Percentiles rank a stretch among this genome's conserved stretches.
phyloP scores from a whole-genome alignment of 352 stramenopile genomes.

The Pythium oligandrum region DNA sequence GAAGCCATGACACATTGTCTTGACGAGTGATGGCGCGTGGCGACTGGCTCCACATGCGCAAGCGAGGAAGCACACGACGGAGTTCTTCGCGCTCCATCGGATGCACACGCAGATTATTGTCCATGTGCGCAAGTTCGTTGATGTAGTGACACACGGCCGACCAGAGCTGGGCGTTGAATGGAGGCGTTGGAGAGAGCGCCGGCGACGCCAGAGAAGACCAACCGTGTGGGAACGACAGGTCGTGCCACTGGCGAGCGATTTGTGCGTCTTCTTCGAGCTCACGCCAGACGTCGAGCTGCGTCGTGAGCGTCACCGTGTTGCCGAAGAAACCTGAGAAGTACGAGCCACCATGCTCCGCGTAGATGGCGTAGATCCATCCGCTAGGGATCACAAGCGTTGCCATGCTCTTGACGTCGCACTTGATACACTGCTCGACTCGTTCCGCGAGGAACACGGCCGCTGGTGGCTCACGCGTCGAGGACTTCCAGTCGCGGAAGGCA shows the following conservation, averaged over 20 bases:
- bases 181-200: slow-evolving; percentile 11
- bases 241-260: slow-evolving; percentile 24
- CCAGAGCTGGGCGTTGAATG: slow-evolving; percentile 52
- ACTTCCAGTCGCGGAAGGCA: slow-evolving; percentile 55
- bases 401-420: slow-evolving; percentile 42
- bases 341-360: slow-evolving; percentile 38
- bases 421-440: slow-evolving; percentile 68
- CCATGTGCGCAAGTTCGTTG: slow-evolving; percentile 40
- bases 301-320: slow-evolving; percentile 41
- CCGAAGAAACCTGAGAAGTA: slow-evolving; percentile 58
- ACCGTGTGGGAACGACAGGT: slow-evolving; percentile 24
- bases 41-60: slow-evolving; percentile 53
- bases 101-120: slow-evolving; percentile 25
- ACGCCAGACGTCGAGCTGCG: slow-evolving; percentile 39
- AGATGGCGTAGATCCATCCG: slow-evolving; percentile 74
- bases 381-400: slow-evolving; percentile 55
- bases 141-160: slow-evolving; percentile 54
- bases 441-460: slow-evolving; percentile 57
- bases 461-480: slow-evolving; percentile 21
- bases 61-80: slow-evolving; percentile 31
- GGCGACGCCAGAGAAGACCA: slow-evolving; percentile 28
- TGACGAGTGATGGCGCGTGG: slow-evolving; percentile 28
- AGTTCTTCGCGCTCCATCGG: slow-evolving; percentile 52
- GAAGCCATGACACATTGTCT: slow-evolving; percentile 36
- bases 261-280: slow-evolving; percentile 33